These are phyloP conservation scores for Plasmodium fragile DNA, from an alignment of 169 alveolate genomes.

Conservation along the genomic window DNA sequence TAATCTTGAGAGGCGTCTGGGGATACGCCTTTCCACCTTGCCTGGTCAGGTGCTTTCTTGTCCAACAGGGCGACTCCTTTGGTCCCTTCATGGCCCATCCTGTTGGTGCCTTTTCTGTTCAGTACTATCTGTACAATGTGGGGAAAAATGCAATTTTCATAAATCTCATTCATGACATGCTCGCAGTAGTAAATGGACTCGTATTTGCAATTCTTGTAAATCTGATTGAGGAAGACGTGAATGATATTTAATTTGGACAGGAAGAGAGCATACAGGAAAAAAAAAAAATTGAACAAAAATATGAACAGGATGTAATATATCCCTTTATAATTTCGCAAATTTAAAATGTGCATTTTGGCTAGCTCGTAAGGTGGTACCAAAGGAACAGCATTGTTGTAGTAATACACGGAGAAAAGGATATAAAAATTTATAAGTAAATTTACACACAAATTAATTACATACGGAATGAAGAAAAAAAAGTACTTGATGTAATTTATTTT, in stretches of 20 bases:
- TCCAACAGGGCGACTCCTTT: not conserved
- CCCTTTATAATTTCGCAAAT: conserved; percentile 55
- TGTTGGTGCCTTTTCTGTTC: not conserved
- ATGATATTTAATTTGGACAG: conserved; percentile 40
- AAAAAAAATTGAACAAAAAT: conserved; percentile 38
- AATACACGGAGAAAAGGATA: conserved; percentile 57
- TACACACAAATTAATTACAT: conserved; percentile 56
- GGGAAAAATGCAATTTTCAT: conserved; percentile 44
- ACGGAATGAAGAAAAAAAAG: conserved; percentile 48
- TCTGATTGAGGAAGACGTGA: conserved; percentile 55
- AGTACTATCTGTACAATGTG: conserved; percentile 20
- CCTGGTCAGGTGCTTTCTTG: not conserved
- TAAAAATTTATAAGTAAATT: conserved; percentile 41
- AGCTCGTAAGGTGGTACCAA: conserved; percentile 66
- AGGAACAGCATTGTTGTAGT: conserved; percentile 61
- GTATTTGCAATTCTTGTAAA: conserved; percentile 55
- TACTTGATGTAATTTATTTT: conserved; percentile 61
- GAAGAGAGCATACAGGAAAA: conserved; percentile 41
- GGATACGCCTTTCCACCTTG: not conserved
- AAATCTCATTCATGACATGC: conserved; percentile 66
- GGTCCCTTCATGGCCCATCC: not conserved
- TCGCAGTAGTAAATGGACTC: conserved; percentile 72
- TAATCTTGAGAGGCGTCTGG: not conserved
- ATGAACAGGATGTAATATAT: conserved; percentile 54
- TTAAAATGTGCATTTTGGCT: conserved; percentile 39